Evolutionary conservation across 441 rosid genomes (phyloP).

Genomic region (Geranium incanum): DNA sequence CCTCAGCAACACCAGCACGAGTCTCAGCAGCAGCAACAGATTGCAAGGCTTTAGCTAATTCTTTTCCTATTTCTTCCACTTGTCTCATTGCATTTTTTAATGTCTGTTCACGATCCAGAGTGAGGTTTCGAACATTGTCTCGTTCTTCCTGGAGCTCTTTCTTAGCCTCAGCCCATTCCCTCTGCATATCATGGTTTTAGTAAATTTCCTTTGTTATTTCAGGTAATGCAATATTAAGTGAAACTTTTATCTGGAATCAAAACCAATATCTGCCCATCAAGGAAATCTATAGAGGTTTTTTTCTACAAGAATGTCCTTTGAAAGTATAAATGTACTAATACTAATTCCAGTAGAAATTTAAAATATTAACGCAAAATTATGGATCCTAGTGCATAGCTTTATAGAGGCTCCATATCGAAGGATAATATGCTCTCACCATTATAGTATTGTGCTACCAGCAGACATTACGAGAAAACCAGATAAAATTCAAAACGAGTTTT

Average conservation of each 20-base stretch:
- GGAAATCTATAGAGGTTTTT: neutral
- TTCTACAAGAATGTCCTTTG: neutral
- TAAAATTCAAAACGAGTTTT: neutral
- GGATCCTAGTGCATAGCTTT: neutral
- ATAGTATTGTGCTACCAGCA: neutral
- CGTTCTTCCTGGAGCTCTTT: constrained; percentile 79
- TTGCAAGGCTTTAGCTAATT: constrained; percentile 64
- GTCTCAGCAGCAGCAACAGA: constrained; percentile 77
- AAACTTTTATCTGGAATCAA: neutral
- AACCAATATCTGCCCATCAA: neutral
- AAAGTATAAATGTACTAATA: neutral
- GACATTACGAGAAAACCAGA: neutral
- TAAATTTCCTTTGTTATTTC: neutral
- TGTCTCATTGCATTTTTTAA: constrained; percentile 71
- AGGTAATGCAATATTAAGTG: neutral
- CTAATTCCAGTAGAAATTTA: neutral
- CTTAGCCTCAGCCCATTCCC: constrained; percentile 96
- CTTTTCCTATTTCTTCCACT: constrained; percentile 80
- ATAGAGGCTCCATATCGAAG: neutral
- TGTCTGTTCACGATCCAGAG: constrained; percentile 59
- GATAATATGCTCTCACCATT: neutral
- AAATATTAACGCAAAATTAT: neutral
- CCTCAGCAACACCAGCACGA: constrained; percentile 91
- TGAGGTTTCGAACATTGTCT: constrained; percentile 55
- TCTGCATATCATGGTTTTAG: constrained; percentile 30